phyloP scores from a whole-genome alignment of 73 alveolate genomes.

The Effrenium voratum region DNA sequence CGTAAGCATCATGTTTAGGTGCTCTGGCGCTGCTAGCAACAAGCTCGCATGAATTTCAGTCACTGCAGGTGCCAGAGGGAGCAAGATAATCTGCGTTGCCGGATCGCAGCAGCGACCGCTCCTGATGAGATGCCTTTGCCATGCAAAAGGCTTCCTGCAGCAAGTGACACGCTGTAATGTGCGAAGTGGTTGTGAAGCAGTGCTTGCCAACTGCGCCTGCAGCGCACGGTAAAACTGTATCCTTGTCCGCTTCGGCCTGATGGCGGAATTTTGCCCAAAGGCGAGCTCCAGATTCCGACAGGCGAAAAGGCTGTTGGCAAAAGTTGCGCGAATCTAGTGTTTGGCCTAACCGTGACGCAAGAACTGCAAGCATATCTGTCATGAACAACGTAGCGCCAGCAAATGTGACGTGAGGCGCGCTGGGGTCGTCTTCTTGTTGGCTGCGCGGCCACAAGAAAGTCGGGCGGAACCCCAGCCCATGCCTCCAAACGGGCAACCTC shows the following conservation, averaged over 20 bases:
- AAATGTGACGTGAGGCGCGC: constrained; percentile 6
- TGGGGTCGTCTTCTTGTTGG: neutral
- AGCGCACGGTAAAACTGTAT: neutral
- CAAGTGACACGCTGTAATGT: neutral
- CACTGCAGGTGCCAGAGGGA: neutral
- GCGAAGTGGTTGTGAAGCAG: constrained; percentile 41
- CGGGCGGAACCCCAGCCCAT: constrained; percentile 73
- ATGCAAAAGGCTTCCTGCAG: neutral
- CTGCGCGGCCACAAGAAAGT: constrained; percentile 29
- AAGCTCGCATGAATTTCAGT: neutral
- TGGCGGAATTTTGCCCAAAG: neutral
- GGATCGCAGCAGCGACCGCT: neutral
- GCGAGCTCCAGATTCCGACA: neutral
- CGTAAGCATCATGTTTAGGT: neutral
- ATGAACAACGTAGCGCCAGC: neutral
- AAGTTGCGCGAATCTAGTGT: neutral
- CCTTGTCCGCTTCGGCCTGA: neutral
- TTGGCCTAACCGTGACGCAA: neutral
- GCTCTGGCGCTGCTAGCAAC: constrained; percentile 13
- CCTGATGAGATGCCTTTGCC: neutral
- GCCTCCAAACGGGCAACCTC: constrained; percentile 17
- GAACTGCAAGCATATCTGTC: neutral
- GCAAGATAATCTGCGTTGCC: neutral
- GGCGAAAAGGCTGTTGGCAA: neutral
- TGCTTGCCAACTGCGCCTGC: constrained; percentile 38